Percentiles rank a stretch among this genome's conserved stretches.
These are phyloP conservation scores for Tylopilus rubrobrunneus DNA, from an alignment of 768 basidiomycete genomes.

Conservation along the genomic window DNA sequence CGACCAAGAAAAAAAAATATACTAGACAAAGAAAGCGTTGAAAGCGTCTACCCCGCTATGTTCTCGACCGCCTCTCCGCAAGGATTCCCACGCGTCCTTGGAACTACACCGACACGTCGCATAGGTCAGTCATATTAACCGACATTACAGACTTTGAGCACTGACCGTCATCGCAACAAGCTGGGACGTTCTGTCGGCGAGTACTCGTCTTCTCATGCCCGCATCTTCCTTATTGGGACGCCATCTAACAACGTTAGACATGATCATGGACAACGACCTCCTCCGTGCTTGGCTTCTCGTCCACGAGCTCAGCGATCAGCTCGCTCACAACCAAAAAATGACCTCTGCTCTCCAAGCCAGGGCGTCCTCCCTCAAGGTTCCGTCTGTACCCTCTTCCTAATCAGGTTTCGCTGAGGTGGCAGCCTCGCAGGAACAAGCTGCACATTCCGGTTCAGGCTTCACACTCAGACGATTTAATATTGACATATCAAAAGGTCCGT, in stretches of 20 bases:
- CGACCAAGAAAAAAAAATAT: background rate
- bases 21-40: background rate
- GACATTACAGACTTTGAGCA: background rate
- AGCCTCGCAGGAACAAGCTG: slow-evolving; percentile 62
- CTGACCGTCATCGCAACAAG: background rate
- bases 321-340: slow-evolving; percentile 77
- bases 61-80: background rate
- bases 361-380: slow-evolving; percentile 75
- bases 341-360: slow-evolving; percentile 64
- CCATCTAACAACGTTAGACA: slow-evolving; percentile 3
- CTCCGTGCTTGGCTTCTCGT: slow-evolving; percentile 76
- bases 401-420: slow-evolving; percentile 7
- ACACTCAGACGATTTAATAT: slow-evolving; percentile 80
- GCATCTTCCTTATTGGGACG: slow-evolving; percentile 8
- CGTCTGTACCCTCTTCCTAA: slow-evolving; percentile 8
- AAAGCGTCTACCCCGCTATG: background rate
- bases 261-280: slow-evolving; percentile 66
- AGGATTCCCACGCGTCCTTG: slow-evolving; percentile 19
- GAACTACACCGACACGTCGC: background rate
- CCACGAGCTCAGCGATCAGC: slow-evolving; percentile 78
- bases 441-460: slow-evolving; percentile 68
- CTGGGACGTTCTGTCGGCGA: background rate
- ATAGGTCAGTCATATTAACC: background rate
- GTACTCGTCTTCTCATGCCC: slow-evolving; percentile 3
- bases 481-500: slow-evolving; percentile 78